Conservation (phyloP, 805 yeast genomes). For the Isabelozyma heimii region DNA sequence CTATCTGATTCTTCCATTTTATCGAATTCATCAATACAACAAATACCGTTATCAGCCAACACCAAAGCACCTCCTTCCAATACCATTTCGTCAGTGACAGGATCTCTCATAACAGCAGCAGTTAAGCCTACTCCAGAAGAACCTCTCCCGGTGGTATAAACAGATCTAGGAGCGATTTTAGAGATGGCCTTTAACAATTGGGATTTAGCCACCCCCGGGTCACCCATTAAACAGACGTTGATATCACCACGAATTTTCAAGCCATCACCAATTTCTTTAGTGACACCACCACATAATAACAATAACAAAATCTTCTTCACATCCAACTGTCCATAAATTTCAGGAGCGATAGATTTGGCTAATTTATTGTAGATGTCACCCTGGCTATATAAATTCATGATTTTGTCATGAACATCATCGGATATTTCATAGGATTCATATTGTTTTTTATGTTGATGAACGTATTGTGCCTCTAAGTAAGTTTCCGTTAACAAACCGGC, state of each 20-base stretch:
- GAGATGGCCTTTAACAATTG: conserved; percentile 88
- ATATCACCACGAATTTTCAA: conserved; percentile 97
- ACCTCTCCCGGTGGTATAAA: conserved; percentile 97
- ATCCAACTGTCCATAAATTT: conserved; percentile 90
- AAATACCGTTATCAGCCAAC: conserved; percentile 97
- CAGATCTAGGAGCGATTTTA: conserved; percentile 93
- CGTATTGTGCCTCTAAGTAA: conserved; percentile 81
- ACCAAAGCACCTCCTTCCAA: conserved; percentile 98
- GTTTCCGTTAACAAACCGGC: conserved; percentile 96
- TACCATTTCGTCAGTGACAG: conserved; percentile 98
- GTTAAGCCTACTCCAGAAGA: conserved; percentile 98
- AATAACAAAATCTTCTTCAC: conserved; percentile 87
- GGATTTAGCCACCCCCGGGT: conserved; percentile 99
- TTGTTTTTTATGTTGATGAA: conserved; percentile 85
- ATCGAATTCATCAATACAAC: conserved; percentile 98
- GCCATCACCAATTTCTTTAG: conserved; percentile 94
- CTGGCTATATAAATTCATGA: conserved; percentile 50
- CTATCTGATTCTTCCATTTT: conserved; percentile 96
- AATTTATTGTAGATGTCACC: conserved; percentile 79
- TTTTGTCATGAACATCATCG: conserved; percentile 52
- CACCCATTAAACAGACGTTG: conserved; percentile 95
- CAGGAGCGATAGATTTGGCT: conserved; percentile 94
- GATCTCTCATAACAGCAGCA: conserved; percentile 98
- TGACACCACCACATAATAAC: conserved; percentile 90
- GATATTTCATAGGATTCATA: conserved; percentile 66